Evolutionary conservation across 768 basidiomycete species (phyloP).

Genomic region (Dioszegia aurantiaca): DNA sequence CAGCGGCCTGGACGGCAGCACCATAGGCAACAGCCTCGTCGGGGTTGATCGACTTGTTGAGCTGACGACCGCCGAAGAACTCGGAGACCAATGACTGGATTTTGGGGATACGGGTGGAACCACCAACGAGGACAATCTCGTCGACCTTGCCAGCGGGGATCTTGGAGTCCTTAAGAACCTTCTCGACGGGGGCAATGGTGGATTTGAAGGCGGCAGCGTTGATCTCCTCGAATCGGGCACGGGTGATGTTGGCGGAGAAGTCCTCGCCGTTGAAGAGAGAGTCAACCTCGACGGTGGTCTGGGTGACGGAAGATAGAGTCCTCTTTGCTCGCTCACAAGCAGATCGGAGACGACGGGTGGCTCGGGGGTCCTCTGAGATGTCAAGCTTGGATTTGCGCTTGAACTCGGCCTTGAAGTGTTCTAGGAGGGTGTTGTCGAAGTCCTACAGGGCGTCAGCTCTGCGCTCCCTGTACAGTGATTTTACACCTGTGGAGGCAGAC

Average conservation of each 20-base stretch:
- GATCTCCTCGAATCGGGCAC: constrained; percentile 99
- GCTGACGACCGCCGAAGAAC: constrained; percentile 93
- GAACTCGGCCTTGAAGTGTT: constrained; percentile 99
- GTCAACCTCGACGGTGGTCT: constrained; percentile 99
- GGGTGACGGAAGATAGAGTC: constrained; percentile 94
- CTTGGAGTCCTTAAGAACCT: constrained; percentile 98
- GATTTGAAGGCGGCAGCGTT: constrained; percentile 93
- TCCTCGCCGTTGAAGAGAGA: constrained; percentile 95
- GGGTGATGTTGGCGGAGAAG: constrained; percentile 97
- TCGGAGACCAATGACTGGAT: constrained; percentile 97
- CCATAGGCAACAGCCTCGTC: constrained; percentile 99
- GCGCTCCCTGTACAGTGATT: too few relatives aligned
- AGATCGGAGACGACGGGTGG: constrained; percentile 86
- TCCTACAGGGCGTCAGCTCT: constrained; percentile 54
- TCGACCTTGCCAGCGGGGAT: constrained; percentile 91
- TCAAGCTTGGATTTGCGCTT: constrained; percentile 94
- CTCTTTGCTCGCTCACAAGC: constrained; percentile 99
- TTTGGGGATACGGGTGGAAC: constrained; percentile 99
- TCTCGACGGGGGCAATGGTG: constrained; percentile 96
- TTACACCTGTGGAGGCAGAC: too few relatives aligned
- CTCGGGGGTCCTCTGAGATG: constrained; percentile 96
- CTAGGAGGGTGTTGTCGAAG: constrained; percentile 86
- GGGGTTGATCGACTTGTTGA: constrained; percentile 99
- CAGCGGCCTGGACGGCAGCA: constrained; percentile 98
- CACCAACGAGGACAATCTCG: constrained; percentile 99